Base-by-base conservation (phyloP, 345 rosid genomes). In the Euphorbia pulcherrima region DNA sequence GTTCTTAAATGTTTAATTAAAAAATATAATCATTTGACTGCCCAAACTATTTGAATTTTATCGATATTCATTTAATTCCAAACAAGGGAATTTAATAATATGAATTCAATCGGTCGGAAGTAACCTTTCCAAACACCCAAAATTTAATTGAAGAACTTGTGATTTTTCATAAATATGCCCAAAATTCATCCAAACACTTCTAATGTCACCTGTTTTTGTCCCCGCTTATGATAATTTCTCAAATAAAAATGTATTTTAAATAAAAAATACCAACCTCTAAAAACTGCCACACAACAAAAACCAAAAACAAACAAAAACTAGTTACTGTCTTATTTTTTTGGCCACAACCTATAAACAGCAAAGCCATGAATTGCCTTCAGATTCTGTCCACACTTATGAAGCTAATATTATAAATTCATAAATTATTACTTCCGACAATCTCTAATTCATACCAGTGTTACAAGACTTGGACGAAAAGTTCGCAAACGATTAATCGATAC, bases 401-500 rank as follows among this genome's bases (percentile, higher is more conserved):
- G 13, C 17, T 55, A 55, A 24, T 33, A 33, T 7, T 33, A 33
- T 33, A 33, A n/a, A 18, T 57, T n/a, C 39, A 27, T 1, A 27
- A n/a, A 18, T 57, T n/a, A 57, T 58, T 17, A 27, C 18, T 23
- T 23, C 60, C 27, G 47, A 12, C 46, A 64, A 48, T 64, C 60
- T 13, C 60, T 2, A 54, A 62, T 40, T 28, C 11, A 67, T 30
- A 21, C 37, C 37, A 18, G 54, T 17, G 29, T 21, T 23, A 23
- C 68, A 61, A 10, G 37, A 24, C 52, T 23, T 52, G 20, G 6
- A 46, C 65, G n/a, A n/a, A n/a, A 51, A 59, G 59, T n/a, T 33
- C 21, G 60, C 63, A 53, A 53, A 46, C 4, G 20, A 62, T 58
- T 40, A 13, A 62, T 58, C 30, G 58, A 67, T 23, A 54, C 23